phyloP scores from a whole-genome alignment of 129 eudicot species.

The Flaveria trinervia region DNA sequence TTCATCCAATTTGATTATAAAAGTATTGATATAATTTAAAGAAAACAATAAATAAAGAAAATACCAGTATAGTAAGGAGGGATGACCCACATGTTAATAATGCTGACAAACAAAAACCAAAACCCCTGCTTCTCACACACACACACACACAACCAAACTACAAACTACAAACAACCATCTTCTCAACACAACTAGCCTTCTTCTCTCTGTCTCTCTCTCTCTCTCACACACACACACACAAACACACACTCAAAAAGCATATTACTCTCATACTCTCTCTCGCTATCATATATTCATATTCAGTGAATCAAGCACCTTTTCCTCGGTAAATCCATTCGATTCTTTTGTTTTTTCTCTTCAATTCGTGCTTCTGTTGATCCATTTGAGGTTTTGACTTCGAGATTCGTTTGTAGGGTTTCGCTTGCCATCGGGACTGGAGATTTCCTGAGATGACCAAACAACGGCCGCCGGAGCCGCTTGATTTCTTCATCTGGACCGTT shows the following conservation, averaged over 20 bases:
- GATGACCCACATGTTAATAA: conserved; percentile 27
- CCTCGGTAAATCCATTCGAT: conserved; percentile 25
- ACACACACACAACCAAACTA: too few species aligned
- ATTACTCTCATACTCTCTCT: neutral
- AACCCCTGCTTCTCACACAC: neutral
- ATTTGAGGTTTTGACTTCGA: conserved; percentile 19
- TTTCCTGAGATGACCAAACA: conserved; percentile 78
- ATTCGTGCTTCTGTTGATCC: neutral
- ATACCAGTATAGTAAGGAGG: conserved; percentile 12
- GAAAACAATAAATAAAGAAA: neutral
- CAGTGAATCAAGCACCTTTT: conserved; percentile 25
- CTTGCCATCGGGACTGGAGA: neutral
- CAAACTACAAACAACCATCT: conserved; percentile 17
- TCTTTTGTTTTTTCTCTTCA: conserved; percentile 2
- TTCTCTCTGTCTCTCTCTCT: conserved; percentile 13
- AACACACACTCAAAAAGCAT: conserved; percentile 25
- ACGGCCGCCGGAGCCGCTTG: conserved; percentile 92
- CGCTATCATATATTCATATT: conserved; percentile 13
- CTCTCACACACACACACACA: conserved; percentile 11
- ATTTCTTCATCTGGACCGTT: conserved; percentile 94
- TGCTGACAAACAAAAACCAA: conserved; percentile 25
- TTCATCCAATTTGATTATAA: too few species aligned
- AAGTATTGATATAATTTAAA: too few species aligned
- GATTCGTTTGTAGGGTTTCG: conserved; percentile 32
- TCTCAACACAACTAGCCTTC: neutral